Evolutionary conservation across 345 rosid genomes (phyloP).

Genomic region (Litchi chinensis): DNA sequence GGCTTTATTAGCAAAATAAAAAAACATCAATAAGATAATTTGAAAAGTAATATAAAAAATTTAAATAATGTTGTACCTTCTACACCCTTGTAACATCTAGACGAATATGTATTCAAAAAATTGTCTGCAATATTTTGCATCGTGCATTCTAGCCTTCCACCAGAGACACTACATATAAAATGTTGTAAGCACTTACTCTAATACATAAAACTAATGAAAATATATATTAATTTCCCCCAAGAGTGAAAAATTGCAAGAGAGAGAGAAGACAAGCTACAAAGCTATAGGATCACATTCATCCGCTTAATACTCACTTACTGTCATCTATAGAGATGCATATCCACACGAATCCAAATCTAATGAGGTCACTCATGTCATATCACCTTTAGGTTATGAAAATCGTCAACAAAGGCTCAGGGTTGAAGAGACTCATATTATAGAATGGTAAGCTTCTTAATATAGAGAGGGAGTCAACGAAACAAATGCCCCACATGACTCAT

Average conservation of each 20-base stretch:
- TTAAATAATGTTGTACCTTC: slow-evolving; percentile 56
- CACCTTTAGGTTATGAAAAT: slow-evolving; percentile 4
- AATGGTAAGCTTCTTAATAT: neutral
- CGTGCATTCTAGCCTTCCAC: slow-evolving; percentile 96
- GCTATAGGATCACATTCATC: slow-evolving; percentile 1
- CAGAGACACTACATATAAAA: slow-evolving; percentile 57
- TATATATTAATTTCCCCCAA: neutral
- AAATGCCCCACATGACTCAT: neutral
- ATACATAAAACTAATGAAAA: slow-evolving; percentile 9
- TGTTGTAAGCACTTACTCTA: slow-evolving; percentile 11
- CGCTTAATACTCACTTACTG: neutral
- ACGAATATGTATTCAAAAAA: slow-evolving; percentile 62
- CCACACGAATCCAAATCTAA: neutral
- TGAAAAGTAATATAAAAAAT: slow-evolving; percentile 9
- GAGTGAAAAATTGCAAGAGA: slow-evolving; percentile 9
- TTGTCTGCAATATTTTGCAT: slow-evolving; percentile 97
- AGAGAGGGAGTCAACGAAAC: neutral
- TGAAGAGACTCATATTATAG: neutral
- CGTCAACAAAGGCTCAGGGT: neutral
- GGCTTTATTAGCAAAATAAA: slow-evolving; percentile 11
- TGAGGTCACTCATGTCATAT: neutral
- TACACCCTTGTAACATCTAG: slow-evolving; percentile 60
- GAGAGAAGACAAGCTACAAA: neutral
- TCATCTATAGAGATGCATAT: neutral
- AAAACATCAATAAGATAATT: slow-evolving; percentile 12